Conservation (phyloP, 2,329 filamentous ascomycete genomes). For the Laburnicola sp. region DNA sequence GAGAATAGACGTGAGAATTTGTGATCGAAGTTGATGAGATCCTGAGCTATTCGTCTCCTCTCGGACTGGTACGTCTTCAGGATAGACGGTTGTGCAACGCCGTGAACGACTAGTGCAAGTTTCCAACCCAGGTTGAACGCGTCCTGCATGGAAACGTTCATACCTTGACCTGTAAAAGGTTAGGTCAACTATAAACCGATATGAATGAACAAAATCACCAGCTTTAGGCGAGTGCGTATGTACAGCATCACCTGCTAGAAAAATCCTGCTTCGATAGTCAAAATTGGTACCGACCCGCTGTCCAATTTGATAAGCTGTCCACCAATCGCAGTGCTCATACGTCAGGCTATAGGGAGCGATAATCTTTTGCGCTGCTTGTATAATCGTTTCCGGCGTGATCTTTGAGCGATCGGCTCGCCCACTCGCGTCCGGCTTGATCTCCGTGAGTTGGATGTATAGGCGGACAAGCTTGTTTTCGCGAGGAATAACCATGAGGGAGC, state of each 20-base stretch:
- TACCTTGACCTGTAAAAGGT: not conserved
- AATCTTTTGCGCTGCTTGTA: constrained; percentile 65
- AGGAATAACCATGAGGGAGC: constrained; percentile 67
- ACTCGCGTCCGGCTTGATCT: constrained; percentile 49
- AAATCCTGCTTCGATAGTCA: constrained; percentile 61
- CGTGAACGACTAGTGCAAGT: constrained; percentile 54
- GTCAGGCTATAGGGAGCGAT: constrained; percentile 67
- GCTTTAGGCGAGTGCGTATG: constrained; percentile 64
- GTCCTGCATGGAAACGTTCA: constrained; percentile 71
- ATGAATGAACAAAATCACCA: constrained; percentile 29
- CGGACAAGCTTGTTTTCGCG: constrained; percentile 65
- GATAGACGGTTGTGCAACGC: constrained; percentile 45
- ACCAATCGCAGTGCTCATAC: constrained; percentile 68
- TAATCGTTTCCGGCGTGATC: constrained; percentile 66
- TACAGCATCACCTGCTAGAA: constrained; percentile 70
- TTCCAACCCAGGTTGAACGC: constrained; percentile 63
- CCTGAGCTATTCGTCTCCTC: constrained; percentile 63
- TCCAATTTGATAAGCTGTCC: constrained; percentile 69
- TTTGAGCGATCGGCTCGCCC: constrained; percentile 60
- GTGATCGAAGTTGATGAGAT: constrained; percentile 63
- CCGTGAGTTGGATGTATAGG: constrained; percentile 66
- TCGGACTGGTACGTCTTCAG: constrained; percentile 58
- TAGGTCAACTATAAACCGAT: too few relatives aligned
- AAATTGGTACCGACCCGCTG: constrained; percentile 65
- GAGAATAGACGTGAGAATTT: constrained; percentile 54